These are phyloP conservation scores for Byssochlamys sp. DNA, from an alignment of 2,329 filamentous ascomycete genomes.

Conservation along the genomic window DNA sequence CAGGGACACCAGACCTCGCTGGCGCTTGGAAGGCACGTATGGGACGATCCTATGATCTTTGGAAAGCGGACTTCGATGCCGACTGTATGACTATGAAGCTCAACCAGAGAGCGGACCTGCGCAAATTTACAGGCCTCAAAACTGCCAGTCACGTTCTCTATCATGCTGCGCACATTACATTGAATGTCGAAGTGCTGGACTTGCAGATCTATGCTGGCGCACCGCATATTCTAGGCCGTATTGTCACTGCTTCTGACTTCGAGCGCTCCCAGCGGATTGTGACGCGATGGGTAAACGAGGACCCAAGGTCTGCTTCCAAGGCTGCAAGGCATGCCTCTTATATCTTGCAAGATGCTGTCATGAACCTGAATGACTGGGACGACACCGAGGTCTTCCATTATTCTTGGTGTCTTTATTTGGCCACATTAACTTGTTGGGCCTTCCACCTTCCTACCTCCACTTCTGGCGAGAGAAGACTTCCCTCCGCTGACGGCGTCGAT, in stretches of 20 bases:
- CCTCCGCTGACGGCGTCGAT: constrained; percentile 2
- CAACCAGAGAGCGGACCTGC: constrained; percentile 19
- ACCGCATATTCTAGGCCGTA: constrained; percentile 48
- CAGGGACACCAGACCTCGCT: constrained; percentile 24
- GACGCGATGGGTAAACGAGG: constrained; percentile 40
- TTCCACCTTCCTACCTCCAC: constrained; percentile 39
- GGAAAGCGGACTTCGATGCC: constrained; percentile 50
- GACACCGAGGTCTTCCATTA: constrained; percentile 50
- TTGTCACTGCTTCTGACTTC: constrained; percentile 44
- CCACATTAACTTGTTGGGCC: constrained; percentile 50
- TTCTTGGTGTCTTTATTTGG: constrained; percentile 54
- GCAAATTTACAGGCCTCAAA: constrained; percentile 40
- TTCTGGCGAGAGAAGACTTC: neutral
- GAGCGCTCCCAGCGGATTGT: constrained; percentile 42
- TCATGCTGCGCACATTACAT: constrained; percentile 47
- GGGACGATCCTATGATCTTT: constrained; percentile 45
- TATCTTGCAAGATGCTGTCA: constrained; percentile 43
- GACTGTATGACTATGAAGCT: constrained; percentile 37
- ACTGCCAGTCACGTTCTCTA: constrained; percentile 48
- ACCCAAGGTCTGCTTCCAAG: constrained; percentile 26
- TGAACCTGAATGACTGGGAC: constrained; percentile 43
- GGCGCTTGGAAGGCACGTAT: constrained; percentile 46
- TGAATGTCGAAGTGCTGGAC: constrained; percentile 52
- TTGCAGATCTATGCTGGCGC: constrained; percentile 55
- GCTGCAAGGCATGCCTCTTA: constrained; percentile 47